phyloP scores from a whole-genome alignment of 2,329 filamentous ascomycete species.

The Polytolypa hystricis region DNA sequence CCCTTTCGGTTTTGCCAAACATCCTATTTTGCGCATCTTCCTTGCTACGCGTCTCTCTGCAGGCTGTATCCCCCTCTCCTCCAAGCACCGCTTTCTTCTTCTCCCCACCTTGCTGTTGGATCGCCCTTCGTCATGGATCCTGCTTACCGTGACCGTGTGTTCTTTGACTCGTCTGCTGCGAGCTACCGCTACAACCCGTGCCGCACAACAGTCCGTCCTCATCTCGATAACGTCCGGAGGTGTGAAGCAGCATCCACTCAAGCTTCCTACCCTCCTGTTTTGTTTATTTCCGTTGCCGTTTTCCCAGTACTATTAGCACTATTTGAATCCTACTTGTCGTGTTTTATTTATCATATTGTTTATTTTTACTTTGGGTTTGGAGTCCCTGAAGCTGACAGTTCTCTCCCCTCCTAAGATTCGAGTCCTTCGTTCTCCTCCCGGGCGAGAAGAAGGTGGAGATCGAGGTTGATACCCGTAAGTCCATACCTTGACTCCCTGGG shows the following conservation, averaged over 20 bases:
- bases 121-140: no score
- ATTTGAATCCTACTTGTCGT: conserved; percentile 10
- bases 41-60: not conserved
- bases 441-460: conserved; percentile 91
- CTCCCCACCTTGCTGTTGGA: not conserved
- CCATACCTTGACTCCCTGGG: not conserved
- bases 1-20: no score
- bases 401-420: conserved; percentile 62
- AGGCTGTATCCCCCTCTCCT: not conserved
- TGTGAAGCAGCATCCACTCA: no score
- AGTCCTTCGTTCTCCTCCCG: conserved; percentile 77
- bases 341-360: no score
- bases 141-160: conserved; percentile 4
- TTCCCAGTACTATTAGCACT: conserved; percentile 10
- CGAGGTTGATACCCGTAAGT: conserved; percentile 76
- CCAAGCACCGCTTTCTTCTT: not conserved
- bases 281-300: not conserved
- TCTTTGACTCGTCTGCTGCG: conserved; percentile 10
- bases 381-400: no score
- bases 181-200: conserved; percentile 13
- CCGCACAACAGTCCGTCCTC: conserved; percentile 12
- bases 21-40: no score
- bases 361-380: not conserved
- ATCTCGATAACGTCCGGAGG: conserved; percentile 9
- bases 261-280: no score